A percentile compares a stretch with the other conserved stretches of the same genome.
Evolutionary conservation across 192 early-diverging fungal species (phyloP).

Genomic region (Borealophlyctis nickersoniae): DNA sequence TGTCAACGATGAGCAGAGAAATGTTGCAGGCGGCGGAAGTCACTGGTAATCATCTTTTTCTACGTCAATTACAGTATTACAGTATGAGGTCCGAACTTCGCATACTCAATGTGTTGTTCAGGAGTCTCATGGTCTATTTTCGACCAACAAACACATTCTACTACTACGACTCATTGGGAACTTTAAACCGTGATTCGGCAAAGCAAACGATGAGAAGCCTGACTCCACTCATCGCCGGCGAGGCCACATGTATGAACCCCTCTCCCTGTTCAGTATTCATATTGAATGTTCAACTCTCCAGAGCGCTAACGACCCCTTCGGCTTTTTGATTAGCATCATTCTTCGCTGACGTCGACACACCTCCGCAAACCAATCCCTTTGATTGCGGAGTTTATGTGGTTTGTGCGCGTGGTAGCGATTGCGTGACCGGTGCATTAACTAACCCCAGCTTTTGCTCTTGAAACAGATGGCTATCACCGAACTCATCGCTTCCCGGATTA

Average conservation of each 20-base stretch:
- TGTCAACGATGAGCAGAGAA: not conserved
- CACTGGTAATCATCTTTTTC: not conserved
- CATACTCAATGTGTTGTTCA: not conserved
- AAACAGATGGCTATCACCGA: not conserved
- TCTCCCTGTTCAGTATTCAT: not conserved
- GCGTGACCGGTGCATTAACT: too few species aligned
- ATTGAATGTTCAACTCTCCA: not conserved
- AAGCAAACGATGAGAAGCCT: not conserved
- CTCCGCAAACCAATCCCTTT: not conserved
- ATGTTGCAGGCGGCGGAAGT: not conserved
- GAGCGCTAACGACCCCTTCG: too few species aligned
- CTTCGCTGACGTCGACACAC: not conserved
- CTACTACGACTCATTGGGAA: not conserved
- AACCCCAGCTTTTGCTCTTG: too few species aligned
- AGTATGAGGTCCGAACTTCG: not conserved
- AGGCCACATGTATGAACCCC: not conserved
- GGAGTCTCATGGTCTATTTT: not conserved
- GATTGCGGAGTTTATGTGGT: constrained; percentile 1
- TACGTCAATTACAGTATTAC: not conserved
- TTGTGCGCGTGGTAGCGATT: too few species aligned
- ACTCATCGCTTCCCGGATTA: not conserved
- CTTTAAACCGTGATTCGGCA: not conserved
- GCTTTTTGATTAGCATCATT: not conserved
- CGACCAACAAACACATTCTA: not conserved
- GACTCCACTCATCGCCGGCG: not conserved